phyloP scores from a whole-genome alignment of 371 early-diverging fungal genomes.

The Rozella allomycis region DNA sequence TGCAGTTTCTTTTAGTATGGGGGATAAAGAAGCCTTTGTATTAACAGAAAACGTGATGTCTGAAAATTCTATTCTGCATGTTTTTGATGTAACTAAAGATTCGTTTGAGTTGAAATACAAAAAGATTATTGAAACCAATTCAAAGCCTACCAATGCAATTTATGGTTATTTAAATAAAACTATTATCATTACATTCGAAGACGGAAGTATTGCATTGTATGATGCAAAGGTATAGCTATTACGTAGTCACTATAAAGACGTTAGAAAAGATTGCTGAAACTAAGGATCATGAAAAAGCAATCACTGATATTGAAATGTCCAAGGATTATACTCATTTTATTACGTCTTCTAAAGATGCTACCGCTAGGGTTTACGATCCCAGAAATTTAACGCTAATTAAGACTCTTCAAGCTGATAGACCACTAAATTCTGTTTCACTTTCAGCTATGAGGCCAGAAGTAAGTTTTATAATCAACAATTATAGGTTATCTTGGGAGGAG shows the following conservation, averaged over 20 bases:
- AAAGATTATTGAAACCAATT: constrained; percentile 31
- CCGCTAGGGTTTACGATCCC: constrained; percentile 71
- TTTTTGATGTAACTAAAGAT: constrained; percentile 48
- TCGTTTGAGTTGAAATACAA: constrained; percentile 27
- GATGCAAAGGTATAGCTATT: constrained; percentile 29
- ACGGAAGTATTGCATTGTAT: constrained; percentile 69
- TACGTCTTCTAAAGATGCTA: constrained; percentile 88
- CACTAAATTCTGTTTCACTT: constrained; percentile 85
- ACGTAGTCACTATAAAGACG: constrained; percentile 17
- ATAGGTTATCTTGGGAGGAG: constrained; percentile 35
- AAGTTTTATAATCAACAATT: not conserved
- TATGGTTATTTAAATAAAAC: constrained; percentile 81
- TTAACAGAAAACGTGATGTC: constrained; percentile 95
- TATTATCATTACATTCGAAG: constrained; percentile 76
- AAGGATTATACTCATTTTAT: constrained; percentile 85
- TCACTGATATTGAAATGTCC: constrained; percentile 87
- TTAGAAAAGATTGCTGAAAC: constrained; percentile 37
- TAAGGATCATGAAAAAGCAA: constrained; percentile 42
- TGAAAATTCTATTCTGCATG: constrained; percentile 51
- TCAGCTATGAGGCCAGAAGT: constrained; percentile 46
- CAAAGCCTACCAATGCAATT: constrained; percentile 74
- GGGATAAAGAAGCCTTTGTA: constrained; percentile 58
- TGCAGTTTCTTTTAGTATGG: constrained; percentile 72
- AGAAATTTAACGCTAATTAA: constrained; percentile 60
- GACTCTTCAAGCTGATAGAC: constrained; percentile 70